Percentiles rank a stretch among this genome's conserved stretches.
Conservation (phyloP, 192 early-diverging fungal species). For the Entomortierella parvispora region DNA sequence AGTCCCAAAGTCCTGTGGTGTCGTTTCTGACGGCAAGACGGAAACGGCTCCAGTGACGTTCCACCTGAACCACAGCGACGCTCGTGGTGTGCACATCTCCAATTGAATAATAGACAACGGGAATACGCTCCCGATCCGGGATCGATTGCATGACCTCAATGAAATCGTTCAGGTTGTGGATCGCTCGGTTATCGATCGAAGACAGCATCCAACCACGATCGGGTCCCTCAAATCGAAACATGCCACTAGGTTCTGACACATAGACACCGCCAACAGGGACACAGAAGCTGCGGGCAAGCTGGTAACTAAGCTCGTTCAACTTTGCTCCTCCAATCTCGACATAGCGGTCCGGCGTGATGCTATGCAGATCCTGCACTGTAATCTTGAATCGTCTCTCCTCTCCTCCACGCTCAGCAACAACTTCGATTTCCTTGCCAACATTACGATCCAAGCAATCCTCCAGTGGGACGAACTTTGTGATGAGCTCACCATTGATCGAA, state of each 20-base stretch:
- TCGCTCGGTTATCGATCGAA: conserved; percentile 76
- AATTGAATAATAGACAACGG: conserved; percentile 81
- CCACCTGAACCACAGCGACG: conserved; percentile 73
- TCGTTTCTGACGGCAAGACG: conserved; percentile 78
- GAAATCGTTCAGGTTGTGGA: conserved; percentile 82
- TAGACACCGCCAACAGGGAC: conserved; percentile 84
- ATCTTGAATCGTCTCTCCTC: conserved; percentile 67
- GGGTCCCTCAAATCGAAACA: conserved; percentile 79
- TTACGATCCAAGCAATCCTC: conserved; percentile 78
- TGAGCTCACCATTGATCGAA: conserved; percentile 71
- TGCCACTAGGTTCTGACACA: conserved; percentile 69
- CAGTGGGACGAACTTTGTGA: conserved; percentile 87
- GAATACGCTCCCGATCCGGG: conserved; percentile 80
- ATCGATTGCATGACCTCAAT: conserved; percentile 76
- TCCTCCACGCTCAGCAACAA: conserved; percentile 81
- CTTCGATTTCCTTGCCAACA: conserved; percentile 64
- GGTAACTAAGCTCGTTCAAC: conserved; percentile 77
- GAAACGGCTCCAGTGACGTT: conserved; percentile 81
- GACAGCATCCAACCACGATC: conserved; percentile 81
- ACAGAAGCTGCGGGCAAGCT: conserved; percentile 74
- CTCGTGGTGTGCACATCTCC: conserved; percentile 79
- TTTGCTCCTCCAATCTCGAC: conserved; percentile 88
- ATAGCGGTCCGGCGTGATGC: conserved; percentile 86
- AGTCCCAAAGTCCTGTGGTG: conserved; percentile 79
- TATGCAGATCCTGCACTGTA: conserved; percentile 76